These are phyloP conservation scores for Diplodia scrobiculata DNA, from an alignment of 2,329 filamentous ascomycete species.

Conservation along the genomic window DNA sequence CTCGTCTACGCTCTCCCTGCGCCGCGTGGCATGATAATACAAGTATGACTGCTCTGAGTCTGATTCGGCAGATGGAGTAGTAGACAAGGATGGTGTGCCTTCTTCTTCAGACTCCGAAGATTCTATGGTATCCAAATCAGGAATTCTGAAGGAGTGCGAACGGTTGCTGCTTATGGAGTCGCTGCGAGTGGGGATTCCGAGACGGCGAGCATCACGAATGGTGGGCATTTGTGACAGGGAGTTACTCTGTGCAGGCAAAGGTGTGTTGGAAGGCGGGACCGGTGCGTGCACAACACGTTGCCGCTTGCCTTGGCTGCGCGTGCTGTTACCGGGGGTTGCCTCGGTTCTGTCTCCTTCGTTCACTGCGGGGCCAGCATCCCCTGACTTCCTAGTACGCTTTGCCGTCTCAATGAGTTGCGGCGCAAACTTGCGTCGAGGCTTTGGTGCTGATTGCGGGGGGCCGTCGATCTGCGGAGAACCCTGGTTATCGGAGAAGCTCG, in stretches of 20 bases:
- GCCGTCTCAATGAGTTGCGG: slow-evolving; percentile 82
- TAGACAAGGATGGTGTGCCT: slow-evolving; percentile 50
- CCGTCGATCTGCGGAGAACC: slow-evolving; percentile 29
- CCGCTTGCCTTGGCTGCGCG: slow-evolving; percentile 35
- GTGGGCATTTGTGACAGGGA: slow-evolving; percentile 40
- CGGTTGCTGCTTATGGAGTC: slow-evolving; percentile 40
- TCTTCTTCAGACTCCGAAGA: slow-evolving; percentile 61
- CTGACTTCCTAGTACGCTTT: slow-evolving; percentile 67
- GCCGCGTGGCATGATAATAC: slow-evolving; percentile 58
- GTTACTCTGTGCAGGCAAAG: slow-evolving; percentile 31
- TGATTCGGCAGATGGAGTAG: slow-evolving; percentile 49
- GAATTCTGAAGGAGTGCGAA: slow-evolving; percentile 62
- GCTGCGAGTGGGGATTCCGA: slow-evolving; percentile 40
- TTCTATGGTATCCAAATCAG: slow-evolving; percentile 62
- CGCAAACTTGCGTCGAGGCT: slow-evolving; percentile 60
- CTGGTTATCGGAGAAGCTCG: slow-evolving; percentile 23
- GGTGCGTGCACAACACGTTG: slow-evolving; percentile 58
- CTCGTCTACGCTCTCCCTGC: slow-evolving; percentile 70
- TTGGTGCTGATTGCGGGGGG: slow-evolving; percentile 34
- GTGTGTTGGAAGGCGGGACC: slow-evolving; percentile 45
- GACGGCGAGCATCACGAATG: slow-evolving; percentile 43
- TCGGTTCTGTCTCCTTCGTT: slow-evolving; percentile 71
- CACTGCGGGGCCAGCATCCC: slow-evolving; percentile 64
- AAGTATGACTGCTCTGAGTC: slow-evolving; percentile 51
- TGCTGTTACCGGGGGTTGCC: slow-evolving; percentile 57